Conservation (phyloP, 768 basidiomycete genomes). For the Coprinopsis cinerea region DNA sequence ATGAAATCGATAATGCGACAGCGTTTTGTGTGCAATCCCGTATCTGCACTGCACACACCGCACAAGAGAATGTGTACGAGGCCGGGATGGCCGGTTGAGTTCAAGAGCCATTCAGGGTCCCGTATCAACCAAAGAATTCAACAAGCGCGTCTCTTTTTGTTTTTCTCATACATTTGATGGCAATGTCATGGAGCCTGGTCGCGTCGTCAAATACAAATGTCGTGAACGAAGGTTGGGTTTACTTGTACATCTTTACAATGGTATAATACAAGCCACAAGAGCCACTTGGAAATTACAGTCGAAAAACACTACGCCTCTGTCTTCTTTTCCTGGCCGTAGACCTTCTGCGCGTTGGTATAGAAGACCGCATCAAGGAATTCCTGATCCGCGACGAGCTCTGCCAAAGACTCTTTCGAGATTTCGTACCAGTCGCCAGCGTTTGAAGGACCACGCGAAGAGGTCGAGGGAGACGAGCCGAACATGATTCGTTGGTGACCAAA, state of each 20-base stretch:
- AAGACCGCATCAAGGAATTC: constrained; percentile 74
- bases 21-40: too few relatives aligned
- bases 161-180: too few relatives aligned
- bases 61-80: too few relatives aligned
- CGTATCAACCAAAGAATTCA: too few relatives aligned
- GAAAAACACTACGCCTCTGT: background rate
- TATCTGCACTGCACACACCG: too few relatives aligned
- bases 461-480: constrained; percentile 71
- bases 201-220: too few relatives aligned
- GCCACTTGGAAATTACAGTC: background rate
- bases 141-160: too few relatives aligned
- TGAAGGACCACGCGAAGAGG: constrained; percentile 39
- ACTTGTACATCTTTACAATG: background rate
- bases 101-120: too few relatives aligned
- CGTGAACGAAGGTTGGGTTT: too few relatives aligned
- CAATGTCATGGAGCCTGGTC: too few relatives aligned
- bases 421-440: constrained; percentile 73
- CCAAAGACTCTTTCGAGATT: constrained; percentile 70
- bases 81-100: too few relatives aligned
- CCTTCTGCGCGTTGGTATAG: constrained; percentile 39
- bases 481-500: constrained; percentile 82
- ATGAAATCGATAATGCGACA: too few relatives aligned
- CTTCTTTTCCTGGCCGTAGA: constrained; percentile 30
- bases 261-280: background rate
- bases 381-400: constrained; percentile 76